A percentile compares a stretch with the other conserved stretches of the same genome.
Evolutionary conservation across 371 early-diverging fungal genomes (phyloP).

Genomic region (Apophysomyces ossiformis): DNA sequence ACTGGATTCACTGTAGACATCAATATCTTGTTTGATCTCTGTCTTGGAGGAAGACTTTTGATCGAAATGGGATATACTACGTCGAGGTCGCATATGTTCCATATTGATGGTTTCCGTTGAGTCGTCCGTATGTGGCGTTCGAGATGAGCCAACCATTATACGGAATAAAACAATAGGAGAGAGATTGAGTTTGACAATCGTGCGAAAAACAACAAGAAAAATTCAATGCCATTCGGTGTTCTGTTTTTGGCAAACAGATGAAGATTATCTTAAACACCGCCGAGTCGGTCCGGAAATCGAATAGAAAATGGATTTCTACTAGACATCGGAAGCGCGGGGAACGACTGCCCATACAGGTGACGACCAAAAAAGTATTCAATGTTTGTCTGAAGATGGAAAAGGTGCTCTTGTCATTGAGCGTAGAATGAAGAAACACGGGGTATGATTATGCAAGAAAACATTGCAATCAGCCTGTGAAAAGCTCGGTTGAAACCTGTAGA

Average conservation of each 20-base stretch:
- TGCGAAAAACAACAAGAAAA: conserved; percentile 3
- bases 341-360: no score
- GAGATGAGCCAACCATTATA: conserved; percentile 1
- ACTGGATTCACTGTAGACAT: conserved; percentile 1
- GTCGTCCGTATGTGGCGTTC: background rate
- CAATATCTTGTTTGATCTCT: background rate
- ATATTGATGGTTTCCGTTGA: background rate
- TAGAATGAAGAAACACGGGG: no score
- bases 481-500: no score
- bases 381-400: no score
- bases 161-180: background rate
- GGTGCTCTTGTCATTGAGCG: no score
- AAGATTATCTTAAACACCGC: conserved; percentile 8
- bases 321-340: background rate
- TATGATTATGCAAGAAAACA: no score
- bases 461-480: no score
- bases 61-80: background rate
- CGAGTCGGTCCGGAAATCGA: background rate
- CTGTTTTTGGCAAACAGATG: conserved; percentile 7
- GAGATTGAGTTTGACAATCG: background rate
- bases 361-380: no score
- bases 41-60: background rate
- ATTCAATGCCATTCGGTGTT: background rate
- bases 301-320: background rate
- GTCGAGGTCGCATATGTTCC: conserved; percentile 10